Conservation (phyloP, 768 basidiomycete species). For the Lentinula edodes region DNA sequence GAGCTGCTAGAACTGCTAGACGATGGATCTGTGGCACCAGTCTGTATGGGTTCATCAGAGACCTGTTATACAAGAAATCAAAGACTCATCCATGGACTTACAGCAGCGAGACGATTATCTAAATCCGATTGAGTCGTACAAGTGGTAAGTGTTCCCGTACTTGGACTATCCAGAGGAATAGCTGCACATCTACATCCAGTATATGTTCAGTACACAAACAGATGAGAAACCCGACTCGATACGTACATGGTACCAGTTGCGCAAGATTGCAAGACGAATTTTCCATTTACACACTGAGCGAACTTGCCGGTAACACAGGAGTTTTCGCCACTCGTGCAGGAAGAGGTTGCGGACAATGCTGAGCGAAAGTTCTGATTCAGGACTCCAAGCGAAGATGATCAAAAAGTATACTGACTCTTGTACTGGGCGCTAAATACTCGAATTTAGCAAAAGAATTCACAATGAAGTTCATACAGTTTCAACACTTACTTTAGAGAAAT, state of each 20-base stretch:
- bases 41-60: slow-evolving; percentile 7
- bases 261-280: slow-evolving; percentile 31
- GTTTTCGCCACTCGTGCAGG: slow-evolving; percentile 32
- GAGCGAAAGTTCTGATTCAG: slow-evolving; percentile 23
- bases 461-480: background rate
- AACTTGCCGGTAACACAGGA: slow-evolving; percentile 47
- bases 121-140: slow-evolving; percentile 47
- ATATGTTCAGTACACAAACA: background rate
- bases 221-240: background rate
- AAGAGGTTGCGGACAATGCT: slow-evolving; percentile 23
- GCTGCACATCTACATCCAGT: slow-evolving; percentile 35
- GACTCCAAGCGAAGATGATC: background rate
- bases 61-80: background rate
- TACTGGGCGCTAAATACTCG: background rate
- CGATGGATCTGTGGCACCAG: slow-evolving; percentile 21
- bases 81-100: slow-evolving; percentile 14
- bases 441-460: background rate
- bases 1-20: background rate
- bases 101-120: slow-evolving; percentile 41
- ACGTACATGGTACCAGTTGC: slow-evolving; percentile 29
- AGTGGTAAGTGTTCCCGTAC: slow-evolving; percentile 41
- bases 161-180: slow-evolving; percentile 42
- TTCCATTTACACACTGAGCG: slow-evolving; percentile 52
- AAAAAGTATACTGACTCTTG: slow-evolving; percentile 7
- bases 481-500: slow-evolving; percentile 30